These are phyloP conservation scores for Sonneratia alba DNA, from an alignment of 345 rosid species.

Conservation along the genomic window DNA sequence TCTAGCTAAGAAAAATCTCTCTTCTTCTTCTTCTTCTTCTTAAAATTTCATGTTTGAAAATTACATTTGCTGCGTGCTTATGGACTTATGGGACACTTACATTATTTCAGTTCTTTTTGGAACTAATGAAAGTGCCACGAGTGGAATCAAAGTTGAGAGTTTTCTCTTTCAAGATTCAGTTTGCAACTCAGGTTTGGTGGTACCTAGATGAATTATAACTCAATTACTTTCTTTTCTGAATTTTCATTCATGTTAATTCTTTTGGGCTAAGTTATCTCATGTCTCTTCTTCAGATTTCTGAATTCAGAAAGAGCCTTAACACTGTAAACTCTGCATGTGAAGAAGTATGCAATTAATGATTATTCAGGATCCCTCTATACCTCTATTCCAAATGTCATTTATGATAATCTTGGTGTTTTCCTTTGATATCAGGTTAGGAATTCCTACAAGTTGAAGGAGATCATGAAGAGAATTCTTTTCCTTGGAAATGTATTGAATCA, in stretches of 20 bases:
- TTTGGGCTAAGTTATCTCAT: conserved; percentile 14
- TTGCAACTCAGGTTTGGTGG: conserved; percentile 81
- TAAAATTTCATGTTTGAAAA: not conserved
- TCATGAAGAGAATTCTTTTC: conserved; percentile 85
- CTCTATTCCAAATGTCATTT: not conserved
- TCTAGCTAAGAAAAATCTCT: not conserved
- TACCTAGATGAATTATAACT: conserved; percentile 19
- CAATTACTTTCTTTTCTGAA: not conserved
- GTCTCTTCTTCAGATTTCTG: conserved; percentile 45
- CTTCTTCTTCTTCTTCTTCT: not conserved
- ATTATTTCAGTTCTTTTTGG: conserved; percentile 62
- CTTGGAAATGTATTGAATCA: conserved; percentile 89
- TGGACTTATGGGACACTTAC: not conserved
- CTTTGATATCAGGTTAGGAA: conserved; percentile 56
- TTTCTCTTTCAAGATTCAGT: conserved; percentile 94
- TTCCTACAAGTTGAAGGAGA: conserved; percentile 78
- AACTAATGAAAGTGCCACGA: conserved; percentile 97
- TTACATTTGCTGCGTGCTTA: not conserved
- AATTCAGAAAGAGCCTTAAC: conserved; percentile 78
- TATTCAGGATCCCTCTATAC: not conserved
- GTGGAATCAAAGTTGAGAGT: conserved; percentile 95
- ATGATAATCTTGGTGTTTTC: not conserved
- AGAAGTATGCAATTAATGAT: conserved; percentile 46
- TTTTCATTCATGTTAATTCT: conserved; percentile 4
- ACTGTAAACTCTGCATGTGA: conserved; percentile 85